Percentiles rank a stretch among this genome's conserved stretches.
phyloP scores from a whole-genome alignment of 192 early-diverging fungal genomes.

The Coemansia asiatica region DNA sequence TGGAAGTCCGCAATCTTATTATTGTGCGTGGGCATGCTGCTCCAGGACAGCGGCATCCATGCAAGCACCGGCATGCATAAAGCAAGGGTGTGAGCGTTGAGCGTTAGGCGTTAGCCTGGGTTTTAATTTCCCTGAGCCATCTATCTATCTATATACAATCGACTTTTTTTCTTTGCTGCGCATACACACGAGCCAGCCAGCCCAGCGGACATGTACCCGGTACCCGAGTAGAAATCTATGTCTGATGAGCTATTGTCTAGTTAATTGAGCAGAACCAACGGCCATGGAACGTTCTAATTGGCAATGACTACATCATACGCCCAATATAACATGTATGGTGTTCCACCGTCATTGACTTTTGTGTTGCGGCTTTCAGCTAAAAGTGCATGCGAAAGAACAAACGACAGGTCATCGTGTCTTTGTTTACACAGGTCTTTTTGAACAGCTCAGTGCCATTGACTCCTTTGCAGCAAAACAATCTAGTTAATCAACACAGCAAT shows the following conservation, averaged over 20 bases:
- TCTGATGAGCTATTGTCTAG: background rate
- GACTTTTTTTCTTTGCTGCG: background rate
- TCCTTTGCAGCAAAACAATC: background rate
- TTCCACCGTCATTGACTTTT: background rate
- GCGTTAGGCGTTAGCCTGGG: background rate
- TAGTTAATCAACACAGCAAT: background rate
- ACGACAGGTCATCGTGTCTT: background rate
- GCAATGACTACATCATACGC: background rate
- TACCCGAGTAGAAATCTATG: background rate
- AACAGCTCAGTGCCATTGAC: background rate
- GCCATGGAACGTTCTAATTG: background rate
- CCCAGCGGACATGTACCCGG: background rate
- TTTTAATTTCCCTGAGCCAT: background rate
- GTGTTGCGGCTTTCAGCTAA: background rate
- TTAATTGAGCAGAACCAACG: background rate
- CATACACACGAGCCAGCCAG: background rate
- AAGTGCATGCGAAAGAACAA: background rate
- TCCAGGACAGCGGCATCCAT: background rate
- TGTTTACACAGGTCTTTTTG: background rate
- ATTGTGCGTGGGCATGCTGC: background rate
- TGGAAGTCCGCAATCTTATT: constrained; percentile 4
- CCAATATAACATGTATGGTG: background rate
- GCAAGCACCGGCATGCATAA: background rate
- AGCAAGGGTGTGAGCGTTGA: constrained; percentile 1
- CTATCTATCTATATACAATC: background rate